phyloP scores from a whole-genome alignment of 257 asterid species.

The Lycium barbarum region DNA sequence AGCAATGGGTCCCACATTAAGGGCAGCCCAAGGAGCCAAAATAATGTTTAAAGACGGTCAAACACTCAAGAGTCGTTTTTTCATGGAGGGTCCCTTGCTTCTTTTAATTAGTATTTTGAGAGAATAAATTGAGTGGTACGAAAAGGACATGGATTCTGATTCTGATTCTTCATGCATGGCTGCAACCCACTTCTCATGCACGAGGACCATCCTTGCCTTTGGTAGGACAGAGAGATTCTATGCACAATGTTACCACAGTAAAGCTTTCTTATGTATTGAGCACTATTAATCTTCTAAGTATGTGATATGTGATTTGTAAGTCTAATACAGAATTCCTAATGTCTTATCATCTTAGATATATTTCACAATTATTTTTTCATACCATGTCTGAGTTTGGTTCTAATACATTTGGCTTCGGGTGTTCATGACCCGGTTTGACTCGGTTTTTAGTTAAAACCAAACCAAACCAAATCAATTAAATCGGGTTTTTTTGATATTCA shows the following conservation, averaged over 20 bases:
- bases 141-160: constrained; percentile 30
- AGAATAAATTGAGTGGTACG: constrained; percentile 23
- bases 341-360: not conserved
- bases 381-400: not conserved
- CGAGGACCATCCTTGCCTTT: not conserved
- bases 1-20: not conserved
- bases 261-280: constrained; percentile 13
- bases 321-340: not conserved
- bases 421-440: too few relatives aligned
- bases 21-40: constrained; percentile 20
- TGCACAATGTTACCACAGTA: not conserved
- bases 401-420: not conserved
- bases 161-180: constrained; percentile 29
- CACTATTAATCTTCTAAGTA: not conserved
- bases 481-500: too few relatives aligned
- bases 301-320: constrained; percentile 6
- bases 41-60: not conserved
- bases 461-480: too few relatives aligned
- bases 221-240: constrained; percentile 12
- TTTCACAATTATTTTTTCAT: not conserved
- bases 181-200: constrained; percentile 32
- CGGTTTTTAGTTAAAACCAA: too few relatives aligned
- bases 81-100: constrained; percentile 9
- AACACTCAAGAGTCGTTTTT: not conserved
- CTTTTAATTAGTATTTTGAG: constrained; percentile 11